A percentile compares a stretch with the other conserved stretches of the same genome.
phyloP scores from a whole-genome alignment of 805 yeast species.

The Sugiyamaella americana region DNA sequence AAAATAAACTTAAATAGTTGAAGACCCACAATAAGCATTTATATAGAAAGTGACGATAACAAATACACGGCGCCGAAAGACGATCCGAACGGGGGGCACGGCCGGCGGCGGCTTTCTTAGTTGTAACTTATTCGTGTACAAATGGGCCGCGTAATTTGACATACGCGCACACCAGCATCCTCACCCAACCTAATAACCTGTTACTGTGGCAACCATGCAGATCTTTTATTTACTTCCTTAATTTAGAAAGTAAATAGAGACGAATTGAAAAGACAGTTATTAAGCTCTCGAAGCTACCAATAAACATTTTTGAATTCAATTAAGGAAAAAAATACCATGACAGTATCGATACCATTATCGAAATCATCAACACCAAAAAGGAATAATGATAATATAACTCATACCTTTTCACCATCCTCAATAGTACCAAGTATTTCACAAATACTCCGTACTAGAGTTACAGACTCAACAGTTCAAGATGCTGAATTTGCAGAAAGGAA shows the following conservation, averaged over 20 bases:
- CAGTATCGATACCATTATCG: neutral
- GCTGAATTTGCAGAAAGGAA: slow-evolving; percentile 37
- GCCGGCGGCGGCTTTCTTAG: too few species aligned
- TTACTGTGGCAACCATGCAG: neutral
- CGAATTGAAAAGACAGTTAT: neutral
- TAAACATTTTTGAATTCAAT: neutral
- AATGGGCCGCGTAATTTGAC: too few species aligned
- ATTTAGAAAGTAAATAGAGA: neutral
- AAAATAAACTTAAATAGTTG: too few species aligned
- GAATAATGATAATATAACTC: neutral
- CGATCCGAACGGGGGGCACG: too few species aligned
- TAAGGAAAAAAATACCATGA: too few species aligned
- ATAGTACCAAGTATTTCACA: slow-evolving; percentile 11
- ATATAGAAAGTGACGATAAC: too few species aligned
- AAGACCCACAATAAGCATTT: too few species aligned
- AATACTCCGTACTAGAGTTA: slow-evolving; percentile 5
- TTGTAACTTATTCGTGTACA: too few species aligned
- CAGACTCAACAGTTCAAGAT: slow-evolving; percentile 17
- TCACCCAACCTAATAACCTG: too few species aligned
- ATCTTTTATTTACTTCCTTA: neutral
- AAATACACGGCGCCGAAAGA: too few species aligned
- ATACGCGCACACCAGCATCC: too few species aligned
- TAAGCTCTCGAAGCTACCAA: neutral
- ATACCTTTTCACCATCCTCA: slow-evolving; percentile 9
- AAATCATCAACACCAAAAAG: neutral